phyloP scores from a whole-genome alignment of 352 stramenopile genomes.

The Phytophthora boehmeriae region DNA sequence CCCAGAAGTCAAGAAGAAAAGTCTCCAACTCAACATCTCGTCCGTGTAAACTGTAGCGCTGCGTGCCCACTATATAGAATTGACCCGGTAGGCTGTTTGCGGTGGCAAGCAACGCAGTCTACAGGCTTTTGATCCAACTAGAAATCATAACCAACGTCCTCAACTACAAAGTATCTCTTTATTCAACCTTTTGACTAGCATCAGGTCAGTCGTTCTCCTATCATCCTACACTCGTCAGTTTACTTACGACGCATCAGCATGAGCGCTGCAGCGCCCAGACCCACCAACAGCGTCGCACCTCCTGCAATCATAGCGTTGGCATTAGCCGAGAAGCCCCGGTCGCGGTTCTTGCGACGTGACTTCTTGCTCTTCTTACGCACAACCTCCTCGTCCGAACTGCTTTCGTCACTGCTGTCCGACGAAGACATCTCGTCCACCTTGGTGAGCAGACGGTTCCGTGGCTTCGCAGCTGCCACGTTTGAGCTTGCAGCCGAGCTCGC shows the following conservation, averaged over 20 bases:
- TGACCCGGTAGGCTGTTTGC: constrained; percentile 6
- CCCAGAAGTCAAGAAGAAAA: constrained; percentile 22
- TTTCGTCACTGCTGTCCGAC: constrained; percentile 41
- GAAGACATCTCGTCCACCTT: constrained; percentile 84
- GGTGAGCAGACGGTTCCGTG: constrained; percentile 64
- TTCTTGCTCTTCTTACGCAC: constrained; percentile 53
- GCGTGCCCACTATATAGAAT: constrained; percentile 14
- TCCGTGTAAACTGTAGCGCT: constrained; percentile 16
- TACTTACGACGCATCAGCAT: constrained; percentile 75
- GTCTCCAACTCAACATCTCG: constrained; percentile 27
- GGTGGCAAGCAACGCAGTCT: constrained; percentile 11
- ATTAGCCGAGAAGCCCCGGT: constrained; percentile 17
- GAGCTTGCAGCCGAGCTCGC: constrained; percentile 35
- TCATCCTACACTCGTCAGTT: constrained; percentile 22
- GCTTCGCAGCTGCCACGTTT: constrained; percentile 28
- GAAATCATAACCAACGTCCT: not conserved
- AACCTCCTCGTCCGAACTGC: constrained; percentile 52
- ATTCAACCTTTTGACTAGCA: constrained; percentile 24
- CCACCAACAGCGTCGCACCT: constrained; percentile 47
- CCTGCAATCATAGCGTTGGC: constrained; percentile 41
- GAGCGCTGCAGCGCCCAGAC: constrained; percentile 53
- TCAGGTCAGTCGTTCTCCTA: not conserved
- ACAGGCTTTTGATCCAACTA: constrained; percentile 2
- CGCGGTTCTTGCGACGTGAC: constrained; percentile 49
- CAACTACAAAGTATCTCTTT: constrained; percentile 29